phyloP scores from a whole-genome alignment of 371 early-diverging fungal genomes.

The Catenaria anguillulae region DNA sequence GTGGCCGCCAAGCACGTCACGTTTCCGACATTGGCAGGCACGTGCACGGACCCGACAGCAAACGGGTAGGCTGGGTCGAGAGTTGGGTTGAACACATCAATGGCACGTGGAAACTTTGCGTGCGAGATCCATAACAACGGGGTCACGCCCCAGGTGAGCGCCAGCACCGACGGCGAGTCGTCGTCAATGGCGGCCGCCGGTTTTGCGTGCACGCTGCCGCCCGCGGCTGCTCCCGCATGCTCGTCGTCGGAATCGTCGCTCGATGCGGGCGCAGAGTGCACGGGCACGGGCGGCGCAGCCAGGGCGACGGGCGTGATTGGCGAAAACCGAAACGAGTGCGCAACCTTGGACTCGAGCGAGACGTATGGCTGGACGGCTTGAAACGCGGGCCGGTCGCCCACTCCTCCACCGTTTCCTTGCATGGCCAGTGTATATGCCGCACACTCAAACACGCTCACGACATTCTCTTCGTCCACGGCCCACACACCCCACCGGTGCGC shows the following conservation, averaged over 20 bases:
- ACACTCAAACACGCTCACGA: background rate
- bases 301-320: background rate
- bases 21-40: conserved; percentile 38
- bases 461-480: conserved; percentile 1
- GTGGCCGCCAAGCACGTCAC: conserved; percentile 41
- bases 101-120: background rate
- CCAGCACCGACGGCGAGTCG: background rate
- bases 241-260: background rate
- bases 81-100: conserved; percentile 5
- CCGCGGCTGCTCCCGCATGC: background rate
- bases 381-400: background rate
- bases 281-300: background rate
- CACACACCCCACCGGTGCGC: conserved; percentile 2
- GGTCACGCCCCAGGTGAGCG: background rate
- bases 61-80: background rate
- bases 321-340: background rate
- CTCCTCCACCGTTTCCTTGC: too few species aligned
- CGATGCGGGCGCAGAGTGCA: background rate
- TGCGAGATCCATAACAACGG: conserved; percentile 1
- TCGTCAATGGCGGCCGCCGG: background rate
- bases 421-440: background rate
- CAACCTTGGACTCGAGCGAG: conserved; percentile 2
- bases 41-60: conserved; percentile 12
- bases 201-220: background rate
- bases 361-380: background rate